Evolutionary conservation across 2,329 filamentous ascomycete species (phyloP).

Genomic region (Colletotrichum costaricense): DNA sequence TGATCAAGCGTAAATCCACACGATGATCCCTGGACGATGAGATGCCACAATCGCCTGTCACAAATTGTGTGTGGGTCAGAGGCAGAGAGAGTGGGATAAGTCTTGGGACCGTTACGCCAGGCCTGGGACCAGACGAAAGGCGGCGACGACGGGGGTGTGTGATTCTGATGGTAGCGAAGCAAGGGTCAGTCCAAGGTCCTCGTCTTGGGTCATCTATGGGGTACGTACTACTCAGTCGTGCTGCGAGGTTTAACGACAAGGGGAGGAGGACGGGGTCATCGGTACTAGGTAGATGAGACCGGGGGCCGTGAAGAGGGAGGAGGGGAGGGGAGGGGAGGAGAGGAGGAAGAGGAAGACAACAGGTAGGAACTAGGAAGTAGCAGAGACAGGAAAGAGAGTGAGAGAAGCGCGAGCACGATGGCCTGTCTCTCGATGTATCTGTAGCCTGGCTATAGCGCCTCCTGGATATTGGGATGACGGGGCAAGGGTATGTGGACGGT

Average conservation of each 20-base stretch:
- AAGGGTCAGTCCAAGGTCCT: constrained; percentile 33
- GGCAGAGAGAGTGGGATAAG: constrained; percentile 32
- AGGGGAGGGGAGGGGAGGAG: not conserved
- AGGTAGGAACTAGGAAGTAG: not conserved
- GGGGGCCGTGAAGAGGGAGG: constrained; percentile 6
- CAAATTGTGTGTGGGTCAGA: constrained; percentile 65
- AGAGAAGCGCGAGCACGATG: not conserved
- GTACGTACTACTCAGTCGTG: constrained; percentile 36
- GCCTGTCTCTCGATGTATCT: constrained; percentile 3
- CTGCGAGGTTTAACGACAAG: constrained; percentile 37
- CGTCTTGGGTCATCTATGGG: constrained; percentile 22
- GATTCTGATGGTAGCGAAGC: constrained; percentile 33
- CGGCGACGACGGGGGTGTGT: constrained; percentile 39
- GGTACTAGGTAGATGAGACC: constrained; percentile 28
- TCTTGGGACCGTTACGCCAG: constrained; percentile 39
- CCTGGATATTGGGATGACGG: constrained; percentile 50
- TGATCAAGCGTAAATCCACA: constrained; percentile 64
- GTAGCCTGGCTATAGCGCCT: constrained; percentile 47
- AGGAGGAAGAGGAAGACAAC: constrained; percentile 12
- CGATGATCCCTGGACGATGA: constrained; percentile 56
- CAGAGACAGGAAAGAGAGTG: constrained; percentile 2
- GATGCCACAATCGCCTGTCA: constrained; percentile 61
- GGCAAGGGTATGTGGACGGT: constrained; percentile 13
- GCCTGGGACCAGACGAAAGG: constrained; percentile 33
- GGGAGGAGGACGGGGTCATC: constrained; percentile 25